A percentile compares a stretch with the other conserved stretches of the same genome.
phyloP scores from a whole-genome alignment of 768 basidiomycete species.

The Nevesoporus exiguus region DNA sequence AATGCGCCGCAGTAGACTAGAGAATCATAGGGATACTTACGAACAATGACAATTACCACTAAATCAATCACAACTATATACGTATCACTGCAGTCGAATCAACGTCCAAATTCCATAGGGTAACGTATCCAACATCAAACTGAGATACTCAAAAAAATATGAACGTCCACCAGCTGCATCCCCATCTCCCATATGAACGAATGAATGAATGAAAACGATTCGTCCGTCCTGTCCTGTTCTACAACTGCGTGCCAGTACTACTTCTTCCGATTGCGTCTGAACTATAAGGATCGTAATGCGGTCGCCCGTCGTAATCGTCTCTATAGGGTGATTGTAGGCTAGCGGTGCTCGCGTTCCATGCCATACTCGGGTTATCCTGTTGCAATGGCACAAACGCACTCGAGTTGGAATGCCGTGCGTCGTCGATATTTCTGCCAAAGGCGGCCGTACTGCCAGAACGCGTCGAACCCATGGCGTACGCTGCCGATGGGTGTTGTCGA shows the following conservation, averaged over 20 bases:
- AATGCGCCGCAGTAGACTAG: too few relatives aligned
- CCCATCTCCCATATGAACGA: too few relatives aligned
- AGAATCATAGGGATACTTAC: too few relatives aligned
- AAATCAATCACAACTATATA: not conserved
- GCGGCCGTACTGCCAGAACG: slow-evolving; percentile 23
- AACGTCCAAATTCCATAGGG: slow-evolving; percentile 6
- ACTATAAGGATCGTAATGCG: slow-evolving; percentile 27
- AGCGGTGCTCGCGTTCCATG: slow-evolving; percentile 55
- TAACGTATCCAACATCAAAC: slow-evolving; percentile 1
- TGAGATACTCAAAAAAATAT: not conserved
- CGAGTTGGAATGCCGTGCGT: slow-evolving; percentile 51
- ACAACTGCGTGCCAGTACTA: slow-evolving; percentile 24
- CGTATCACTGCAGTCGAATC: not conserved
- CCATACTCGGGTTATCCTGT: slow-evolving; percentile 54
- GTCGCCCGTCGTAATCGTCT: slow-evolving; percentile 26
- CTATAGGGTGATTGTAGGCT: slow-evolving; percentile 42
- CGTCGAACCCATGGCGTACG: slow-evolving; percentile 39
- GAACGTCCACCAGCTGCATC: slow-evolving; percentile 9
- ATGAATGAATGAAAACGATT: not conserved
- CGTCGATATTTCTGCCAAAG: slow-evolving; percentile 22
- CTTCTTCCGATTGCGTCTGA: slow-evolving; percentile 25
- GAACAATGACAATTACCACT: not conserved
- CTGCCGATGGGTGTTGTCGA: slow-evolving; percentile 29
- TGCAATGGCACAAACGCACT: slow-evolving; percentile 71
- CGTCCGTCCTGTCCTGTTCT: slow-evolving; percentile 13